Percentiles rank a stretch among this genome's conserved stretches.
phyloP scores from a whole-genome alignment of 2,329 filamentous ascomycete species.

The Colletotrichum aenigma region DNA sequence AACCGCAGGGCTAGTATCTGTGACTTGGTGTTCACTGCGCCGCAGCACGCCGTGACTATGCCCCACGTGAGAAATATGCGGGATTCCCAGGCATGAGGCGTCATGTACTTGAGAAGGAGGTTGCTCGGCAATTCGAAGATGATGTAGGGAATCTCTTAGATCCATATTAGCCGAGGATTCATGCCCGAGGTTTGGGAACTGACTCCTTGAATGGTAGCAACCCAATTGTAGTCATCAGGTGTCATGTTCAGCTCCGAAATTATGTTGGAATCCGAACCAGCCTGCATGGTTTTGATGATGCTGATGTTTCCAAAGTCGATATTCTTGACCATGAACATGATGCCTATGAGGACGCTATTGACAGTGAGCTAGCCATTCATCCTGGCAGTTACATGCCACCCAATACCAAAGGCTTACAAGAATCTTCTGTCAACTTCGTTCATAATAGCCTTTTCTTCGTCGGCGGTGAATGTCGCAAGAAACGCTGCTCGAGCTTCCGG shows the following conservation, averaged over 20 bases:
- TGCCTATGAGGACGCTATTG: constrained; percentile 34
- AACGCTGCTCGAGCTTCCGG: constrained; percentile 29
- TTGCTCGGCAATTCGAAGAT: constrained; percentile 44
- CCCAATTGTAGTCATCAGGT: not conserved
- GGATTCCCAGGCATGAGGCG: constrained; percentile 36
- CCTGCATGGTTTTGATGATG: constrained; percentile 10
- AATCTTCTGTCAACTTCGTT: constrained; percentile 43
- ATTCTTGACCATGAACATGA: constrained; percentile 44
- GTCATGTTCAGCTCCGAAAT: not conserved
- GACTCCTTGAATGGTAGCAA: not conserved
- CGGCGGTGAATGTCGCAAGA: constrained; percentile 38
- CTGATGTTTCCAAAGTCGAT: constrained; percentile 24
- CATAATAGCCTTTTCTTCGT: constrained; percentile 41
- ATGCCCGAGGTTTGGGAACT: not conserved
- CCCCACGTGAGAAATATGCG: constrained; percentile 41
- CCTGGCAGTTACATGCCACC: not conserved
- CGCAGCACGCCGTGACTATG: constrained; percentile 39
- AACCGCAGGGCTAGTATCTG: constrained; percentile 41
- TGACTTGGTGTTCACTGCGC: constrained; percentile 38
- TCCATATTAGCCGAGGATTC: not conserved
- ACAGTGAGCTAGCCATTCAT: not conserved
- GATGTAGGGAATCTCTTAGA: constrained; percentile 37
- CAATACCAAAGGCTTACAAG: constrained; percentile 6
- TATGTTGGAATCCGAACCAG: not conserved
- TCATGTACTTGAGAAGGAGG: constrained; percentile 36